A percentile compares a stretch with the other conserved stretches of the same genome.
Conservation (phyloP, 768 basidiomycete species). For the Amanita thiersii region DNA sequence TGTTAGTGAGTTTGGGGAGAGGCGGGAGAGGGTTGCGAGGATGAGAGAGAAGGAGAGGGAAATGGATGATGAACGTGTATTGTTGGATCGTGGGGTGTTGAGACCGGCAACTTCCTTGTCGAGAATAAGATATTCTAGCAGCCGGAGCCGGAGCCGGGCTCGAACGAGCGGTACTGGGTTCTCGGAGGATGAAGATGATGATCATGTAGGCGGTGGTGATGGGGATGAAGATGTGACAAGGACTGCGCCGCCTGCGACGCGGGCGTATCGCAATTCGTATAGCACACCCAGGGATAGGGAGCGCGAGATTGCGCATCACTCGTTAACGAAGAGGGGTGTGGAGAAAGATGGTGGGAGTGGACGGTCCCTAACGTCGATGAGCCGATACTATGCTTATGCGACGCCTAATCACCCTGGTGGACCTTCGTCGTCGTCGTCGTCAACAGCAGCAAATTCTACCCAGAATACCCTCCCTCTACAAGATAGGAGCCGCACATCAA, state of each 20-base stretch:
- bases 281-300: constrained; percentile 1
- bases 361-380: constrained; percentile 6
- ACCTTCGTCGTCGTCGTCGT: too few species aligned
- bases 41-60: constrained; percentile 13
- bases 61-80: neutral
- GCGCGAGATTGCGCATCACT: neutral
- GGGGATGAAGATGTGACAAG: neutral
- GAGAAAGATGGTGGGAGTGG: constrained; percentile 8
- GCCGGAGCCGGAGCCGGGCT: constrained; percentile 12
- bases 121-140: neutral
- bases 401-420: constrained; percentile 2
- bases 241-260: constrained; percentile 5
- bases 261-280: constrained; percentile 1
- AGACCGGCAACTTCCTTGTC: constrained; percentile 8
- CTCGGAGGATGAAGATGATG: constrained; percentile 8
- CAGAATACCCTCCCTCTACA: neutral
- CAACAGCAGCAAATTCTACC: neutral
- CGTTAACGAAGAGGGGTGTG: constrained; percentile 10
- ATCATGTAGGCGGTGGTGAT: neutral
- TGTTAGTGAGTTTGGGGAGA: constrained; percentile 19
- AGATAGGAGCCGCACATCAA: constrained; percentile 2
- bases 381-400: constrained; percentile 1
- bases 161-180: constrained; percentile 11
- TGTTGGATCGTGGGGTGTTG: neutral
- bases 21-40: constrained; percentile 14